Percentiles rank a stretch among this genome's conserved stretches.
phyloP scores from a whole-genome alignment of 352 stramenopile genomes.

The Phytophthora pini region DNA sequence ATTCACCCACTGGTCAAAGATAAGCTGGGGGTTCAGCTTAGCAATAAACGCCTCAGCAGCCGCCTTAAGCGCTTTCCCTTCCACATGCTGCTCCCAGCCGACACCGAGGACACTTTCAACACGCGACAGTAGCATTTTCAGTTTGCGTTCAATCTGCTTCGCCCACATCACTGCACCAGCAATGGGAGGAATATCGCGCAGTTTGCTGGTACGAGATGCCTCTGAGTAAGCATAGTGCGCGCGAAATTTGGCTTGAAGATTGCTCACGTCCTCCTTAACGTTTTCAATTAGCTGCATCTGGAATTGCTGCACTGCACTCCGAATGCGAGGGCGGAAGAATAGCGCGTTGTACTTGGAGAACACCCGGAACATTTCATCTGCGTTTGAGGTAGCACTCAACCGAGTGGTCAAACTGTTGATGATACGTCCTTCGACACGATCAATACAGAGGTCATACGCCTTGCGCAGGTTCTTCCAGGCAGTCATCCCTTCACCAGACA shows the following conservation, averaged over 20 bases:
- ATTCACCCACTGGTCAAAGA: constrained; percentile 96
- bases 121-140: constrained; percentile 96
- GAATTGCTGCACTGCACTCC: constrained; percentile 98
- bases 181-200: constrained; percentile 98
- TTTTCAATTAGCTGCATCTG: constrained; percentile 99
- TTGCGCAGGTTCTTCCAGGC: constrained; percentile 90
- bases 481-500: constrained; percentile 80
- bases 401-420: constrained; percentile 90
- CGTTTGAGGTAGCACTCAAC: constrained; percentile 89
- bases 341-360: constrained; percentile 99
- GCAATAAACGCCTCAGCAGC: constrained; percentile 86
- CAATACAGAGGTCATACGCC: constrained; percentile 92
- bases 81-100: constrained; percentile 97
- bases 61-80: constrained; percentile 97
- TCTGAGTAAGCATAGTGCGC: constrained; percentile 97
- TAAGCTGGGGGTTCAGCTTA: constrained; percentile 90
- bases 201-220: constrained; percentile 92
- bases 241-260: constrained; percentile 95
- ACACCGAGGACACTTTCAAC: constrained; percentile 97
- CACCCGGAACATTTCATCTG: constrained; percentile 97
- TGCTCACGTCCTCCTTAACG: constrained; percentile 96
- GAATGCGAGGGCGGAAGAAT: constrained; percentile 95
- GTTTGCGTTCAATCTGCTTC: constrained; percentile 99
- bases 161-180: constrained; percentile 99
- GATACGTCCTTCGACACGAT: constrained; percentile 93